These are phyloP conservation scores for Gyromitra esculenta DNA, from an alignment of 2,329 filamentous ascomycete species.

Conservation along the genomic window DNA sequence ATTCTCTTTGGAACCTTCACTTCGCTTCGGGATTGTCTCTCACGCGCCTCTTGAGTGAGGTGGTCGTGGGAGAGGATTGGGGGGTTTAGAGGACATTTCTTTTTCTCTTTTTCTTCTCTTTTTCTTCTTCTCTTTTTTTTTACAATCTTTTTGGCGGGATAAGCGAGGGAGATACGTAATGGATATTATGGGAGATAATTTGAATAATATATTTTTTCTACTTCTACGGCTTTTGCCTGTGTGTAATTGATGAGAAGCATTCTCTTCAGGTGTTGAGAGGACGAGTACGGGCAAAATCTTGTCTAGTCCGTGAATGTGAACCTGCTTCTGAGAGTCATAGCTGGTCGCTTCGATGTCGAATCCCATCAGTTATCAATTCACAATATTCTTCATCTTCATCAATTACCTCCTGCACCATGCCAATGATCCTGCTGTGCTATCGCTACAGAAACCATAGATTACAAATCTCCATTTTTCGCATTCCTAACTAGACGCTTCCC, in stretches of 20 bases:
- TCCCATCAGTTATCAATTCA: neutral
- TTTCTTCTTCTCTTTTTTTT: slow-evolving; percentile 17
- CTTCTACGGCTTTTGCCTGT: neutral
- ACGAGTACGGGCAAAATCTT: too few species aligned
- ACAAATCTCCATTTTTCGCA: neutral
- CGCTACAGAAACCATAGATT: neutral
- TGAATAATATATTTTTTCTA: neutral
- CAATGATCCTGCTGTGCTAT: neutral
- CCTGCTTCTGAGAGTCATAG: too few species aligned
- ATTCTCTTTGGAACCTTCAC: slow-evolving; percentile 32
- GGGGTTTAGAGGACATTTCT: slow-evolving; percentile 45
- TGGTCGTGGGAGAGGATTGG: slow-evolving; percentile 38
- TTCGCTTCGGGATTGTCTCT: slow-evolving; percentile 30
- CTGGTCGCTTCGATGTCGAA: neutral
- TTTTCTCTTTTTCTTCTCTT: neutral
- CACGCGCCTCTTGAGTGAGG: slow-evolving; percentile 41
- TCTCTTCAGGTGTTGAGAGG: neutral
- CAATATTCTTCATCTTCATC: neutral
- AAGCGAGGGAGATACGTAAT: slow-evolving; percentile 5
- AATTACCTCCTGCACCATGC: neutral
- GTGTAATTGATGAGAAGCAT: neutral
- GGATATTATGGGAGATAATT: neutral
- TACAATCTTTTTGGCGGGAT: neutral
- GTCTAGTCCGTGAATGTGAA: too few species aligned
- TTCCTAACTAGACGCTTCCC: neutral